A percentile compares a stretch with the other conserved stretches of the same genome.
These are phyloP conservation scores for Raphanus sativus DNA, from an alignment of 345 rosid species.

Conservation along the genomic window DNA sequence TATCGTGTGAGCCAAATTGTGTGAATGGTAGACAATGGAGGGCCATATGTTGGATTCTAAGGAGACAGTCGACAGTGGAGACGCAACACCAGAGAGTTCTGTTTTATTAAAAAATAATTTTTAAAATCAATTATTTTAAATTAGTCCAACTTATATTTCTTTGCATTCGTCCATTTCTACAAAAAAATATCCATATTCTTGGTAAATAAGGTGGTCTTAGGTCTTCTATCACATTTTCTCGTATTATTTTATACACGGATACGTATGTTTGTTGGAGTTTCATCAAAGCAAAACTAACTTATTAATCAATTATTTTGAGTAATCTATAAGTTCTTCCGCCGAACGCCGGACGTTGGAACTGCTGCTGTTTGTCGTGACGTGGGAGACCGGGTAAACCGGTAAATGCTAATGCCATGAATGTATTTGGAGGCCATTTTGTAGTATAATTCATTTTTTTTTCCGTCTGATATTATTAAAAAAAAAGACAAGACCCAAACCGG, in stretches of 20 bases:
- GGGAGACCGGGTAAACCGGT: conserved; percentile 28
- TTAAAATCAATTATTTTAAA: neutral
- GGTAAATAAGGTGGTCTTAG: conserved; percentile 32
- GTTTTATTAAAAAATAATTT: conserved; percentile 5
- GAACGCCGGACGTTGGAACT: conserved; percentile 45
- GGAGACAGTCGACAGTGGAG: conserved; percentile 62
- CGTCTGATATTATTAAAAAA: too few species aligned
- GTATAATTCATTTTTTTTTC: too few species aligned
- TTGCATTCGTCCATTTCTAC: conserved; percentile 19
- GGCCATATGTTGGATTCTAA: conserved; percentile 52
- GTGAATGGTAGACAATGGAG: conserved; percentile 52
- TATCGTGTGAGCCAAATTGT: conserved; percentile 10
- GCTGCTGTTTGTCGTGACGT: conserved; percentile 37
- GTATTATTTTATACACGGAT: conserved; percentile 21
- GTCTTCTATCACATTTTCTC: conserved; percentile 27
- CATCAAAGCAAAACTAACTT: conserved; percentile 22
- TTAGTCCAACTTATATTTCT: conserved; percentile 13
- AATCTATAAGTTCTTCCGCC: conserved; percentile 39
- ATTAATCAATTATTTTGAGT: neutral
- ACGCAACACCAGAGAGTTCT: conserved; percentile 39
- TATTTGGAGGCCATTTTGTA: conserved; percentile 13
- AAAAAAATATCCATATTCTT: conserved; percentile 8
- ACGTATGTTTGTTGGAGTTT: conserved; percentile 27
- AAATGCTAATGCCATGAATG: conserved; percentile 26
- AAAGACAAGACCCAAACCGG: too few species aligned